Conservation (phyloP, 2,329 filamentous ascomycete genomes). For the Uncinocarpus reesii region DNA sequence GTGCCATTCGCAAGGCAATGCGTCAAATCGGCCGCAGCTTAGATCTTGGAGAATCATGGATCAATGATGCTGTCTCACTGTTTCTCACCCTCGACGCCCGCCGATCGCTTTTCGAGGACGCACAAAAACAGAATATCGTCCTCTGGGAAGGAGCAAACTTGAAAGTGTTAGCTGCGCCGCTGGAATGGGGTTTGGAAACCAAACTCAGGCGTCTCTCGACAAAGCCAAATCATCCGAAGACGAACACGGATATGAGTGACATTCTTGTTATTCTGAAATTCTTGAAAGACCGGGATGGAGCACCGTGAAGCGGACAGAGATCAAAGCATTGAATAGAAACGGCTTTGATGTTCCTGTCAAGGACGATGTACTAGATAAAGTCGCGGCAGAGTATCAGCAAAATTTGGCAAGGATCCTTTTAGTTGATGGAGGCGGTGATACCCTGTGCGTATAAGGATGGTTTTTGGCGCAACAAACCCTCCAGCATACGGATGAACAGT, state of each 20-base stretch:
- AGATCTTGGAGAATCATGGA: conserved; percentile 8
- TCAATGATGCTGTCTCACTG: conserved; percentile 10
- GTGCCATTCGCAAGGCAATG: conserved; percentile 19
- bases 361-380: conserved; percentile 2
- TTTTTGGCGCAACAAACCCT: too few species aligned
- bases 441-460: too few species aligned
- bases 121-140: conserved; percentile 13
- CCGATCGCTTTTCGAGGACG: conserved; percentile 4
- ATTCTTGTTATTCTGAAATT: conserved; percentile 11
- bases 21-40: neutral
- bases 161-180: conserved; percentile 9
- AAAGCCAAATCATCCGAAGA: conserved; percentile 3
- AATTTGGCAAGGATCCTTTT: conserved; percentile 1
- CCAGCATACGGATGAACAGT: too few species aligned
- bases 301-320: conserved; percentile 4
- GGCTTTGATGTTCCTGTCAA: conserved; percentile 12
- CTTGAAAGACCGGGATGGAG: conserved; percentile 8
- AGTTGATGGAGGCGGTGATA: neutral
- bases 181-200: conserved; percentile 14
- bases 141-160: conserved; percentile 10
- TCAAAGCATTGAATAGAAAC: conserved; percentile 12
- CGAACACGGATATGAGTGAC: conserved; percentile 9
- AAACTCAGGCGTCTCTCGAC: conserved; percentile 12
- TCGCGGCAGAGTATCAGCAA: conserved; percentile 8
- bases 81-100: conserved; percentile 6